Evolutionary conservation across 768 basidiomycete species (phyloP).

Genomic region (Termitomyces sp.): DNA sequence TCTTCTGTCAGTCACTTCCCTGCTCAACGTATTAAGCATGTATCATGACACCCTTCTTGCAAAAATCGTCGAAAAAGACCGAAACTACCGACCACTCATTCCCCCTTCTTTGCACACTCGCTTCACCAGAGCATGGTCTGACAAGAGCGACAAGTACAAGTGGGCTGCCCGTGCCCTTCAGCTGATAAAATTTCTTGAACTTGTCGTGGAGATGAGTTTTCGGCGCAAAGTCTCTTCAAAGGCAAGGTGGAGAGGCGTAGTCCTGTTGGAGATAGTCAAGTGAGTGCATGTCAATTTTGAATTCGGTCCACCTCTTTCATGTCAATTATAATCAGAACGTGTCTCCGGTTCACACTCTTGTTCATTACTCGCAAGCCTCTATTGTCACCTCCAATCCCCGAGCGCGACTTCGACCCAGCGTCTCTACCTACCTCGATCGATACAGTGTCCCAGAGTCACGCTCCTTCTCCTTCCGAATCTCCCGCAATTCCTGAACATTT

Average conservation of each 20-base stretch:
- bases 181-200: constrained; percentile 74
- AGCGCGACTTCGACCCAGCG: constrained; percentile 83
- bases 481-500: constrained; percentile 75
- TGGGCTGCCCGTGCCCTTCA: constrained; percentile 75
- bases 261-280: constrained; percentile 84
- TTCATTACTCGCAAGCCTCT: constrained; percentile 74
- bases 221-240: constrained; percentile 64
- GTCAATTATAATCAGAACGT: constrained; percentile 44
- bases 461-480: constrained; percentile 47
- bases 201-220: constrained; percentile 88
- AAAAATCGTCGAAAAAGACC: constrained; percentile 56
- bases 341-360: constrained; percentile 71
- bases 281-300: constrained; percentile 32
- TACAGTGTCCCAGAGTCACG: constrained; percentile 54
- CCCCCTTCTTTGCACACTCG: constrained; percentile 78
- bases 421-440: constrained; percentile 51
- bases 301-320: constrained; percentile 6
- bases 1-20: constrained; percentile 68
- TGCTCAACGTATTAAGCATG: constrained; percentile 82
- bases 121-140: constrained; percentile 86
- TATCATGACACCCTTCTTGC: constrained; percentile 94
- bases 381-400: constrained; percentile 75
- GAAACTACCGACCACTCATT: constrained; percentile 72
- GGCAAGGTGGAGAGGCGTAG: constrained; percentile 70
- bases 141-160: constrained; percentile 66